Base-by-base conservation (phyloP, 1,139 yeast genomes). In the Geotrichum klebahnii region DNA sequence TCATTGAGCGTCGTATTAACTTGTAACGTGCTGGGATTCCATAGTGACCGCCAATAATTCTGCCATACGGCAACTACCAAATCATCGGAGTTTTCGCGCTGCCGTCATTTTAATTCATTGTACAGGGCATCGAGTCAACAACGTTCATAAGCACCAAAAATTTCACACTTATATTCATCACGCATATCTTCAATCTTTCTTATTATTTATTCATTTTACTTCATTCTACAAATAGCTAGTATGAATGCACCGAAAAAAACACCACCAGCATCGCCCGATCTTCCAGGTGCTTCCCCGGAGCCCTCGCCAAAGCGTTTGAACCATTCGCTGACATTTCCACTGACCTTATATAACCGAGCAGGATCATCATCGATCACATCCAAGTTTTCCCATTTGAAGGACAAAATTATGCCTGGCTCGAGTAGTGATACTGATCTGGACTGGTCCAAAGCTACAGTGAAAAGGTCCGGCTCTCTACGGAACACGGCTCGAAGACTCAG, bases 151-250 rank as follows among this genome's bases (percentile, higher is more conserved):
- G n/a, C n/a, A n/a, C n/a, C n/a, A n/a, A n/a, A n/a, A n/a, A n/a
- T n/a, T n/a, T n/a, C n/a, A n/a, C n/a, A n/a, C n/a, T n/a, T n/a
- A n/a, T n/a, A 31, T 17, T 8, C 34, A 6, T 17, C 34, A 31
- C 34, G 34, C 6, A 5, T 31, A 31, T 5, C 76, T 70, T 64
- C 31, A 39, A 37, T 14, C n/a, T 10, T 3, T 19, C 40, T 43
- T 28, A 43, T 48, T 19, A 32, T 19, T 5, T 19, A n/a, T 19
- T 9, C 16, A n/a, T 32, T 9, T 32, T 9, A n/a, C 16, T 23
- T 57, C 26, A 8, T 12, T 12, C 12, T 28, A 32, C 35, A 32
- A 32, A 32, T 32, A 17, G n/a, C 35, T 32, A 32, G 35, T 32
- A 32, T 19, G 5, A 32, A 32, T 32, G 35, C 16, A 5, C n/a